phyloP scores from a whole-genome alignment of 2,329 filamentous ascomycete species.

The Trichoderma polysporum region DNA sequence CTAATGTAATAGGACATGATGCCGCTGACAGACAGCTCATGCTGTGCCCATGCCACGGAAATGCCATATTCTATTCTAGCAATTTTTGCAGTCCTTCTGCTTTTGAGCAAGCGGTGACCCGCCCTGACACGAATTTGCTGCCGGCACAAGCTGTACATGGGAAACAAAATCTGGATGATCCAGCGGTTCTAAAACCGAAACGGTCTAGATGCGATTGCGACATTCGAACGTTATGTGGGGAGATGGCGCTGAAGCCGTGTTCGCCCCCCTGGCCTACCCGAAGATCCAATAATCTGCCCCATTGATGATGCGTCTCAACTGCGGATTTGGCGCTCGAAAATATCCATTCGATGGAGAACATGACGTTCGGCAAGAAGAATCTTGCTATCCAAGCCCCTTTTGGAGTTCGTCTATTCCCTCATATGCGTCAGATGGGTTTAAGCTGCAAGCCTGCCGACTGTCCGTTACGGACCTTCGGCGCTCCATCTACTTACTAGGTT shows the following conservation, averaged over 20 bases:
- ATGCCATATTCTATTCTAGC: background rate
- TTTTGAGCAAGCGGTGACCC: background rate
- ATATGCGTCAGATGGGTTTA: background rate
- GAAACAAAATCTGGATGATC: background rate
- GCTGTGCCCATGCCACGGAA: background rate
- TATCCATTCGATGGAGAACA: slow-evolving; percentile 4
- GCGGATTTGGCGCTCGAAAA: background rate
- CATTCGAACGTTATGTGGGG: slow-evolving; percentile 17
- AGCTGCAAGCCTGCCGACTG: slow-evolving; percentile 3
- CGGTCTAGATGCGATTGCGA: slow-evolving; percentile 17
- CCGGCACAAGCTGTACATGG: background rate
- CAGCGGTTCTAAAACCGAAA: slow-evolving; percentile 7
- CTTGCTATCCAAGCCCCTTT: background rate
- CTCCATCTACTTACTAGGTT: background rate
- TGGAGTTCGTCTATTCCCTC: slow-evolving; percentile 11
- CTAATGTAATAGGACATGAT: background rate
- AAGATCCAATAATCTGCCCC: slow-evolving; percentile 9
- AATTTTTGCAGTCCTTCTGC: background rate
- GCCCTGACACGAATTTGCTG: background rate
- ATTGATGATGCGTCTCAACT: background rate
- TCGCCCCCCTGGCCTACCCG: background rate
- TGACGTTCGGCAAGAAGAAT: background rate
- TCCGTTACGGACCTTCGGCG: slow-evolving; percentile 10
- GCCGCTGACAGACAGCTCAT: too few species aligned
- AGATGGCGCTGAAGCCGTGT: background rate